A percentile compares a stretch with the other conserved stretches of the same genome.
These are phyloP conservation scores for Ceratocystis diversiconidia DNA, from an alignment of 2,329 filamentous ascomycete species.

Conservation along the genomic window DNA sequence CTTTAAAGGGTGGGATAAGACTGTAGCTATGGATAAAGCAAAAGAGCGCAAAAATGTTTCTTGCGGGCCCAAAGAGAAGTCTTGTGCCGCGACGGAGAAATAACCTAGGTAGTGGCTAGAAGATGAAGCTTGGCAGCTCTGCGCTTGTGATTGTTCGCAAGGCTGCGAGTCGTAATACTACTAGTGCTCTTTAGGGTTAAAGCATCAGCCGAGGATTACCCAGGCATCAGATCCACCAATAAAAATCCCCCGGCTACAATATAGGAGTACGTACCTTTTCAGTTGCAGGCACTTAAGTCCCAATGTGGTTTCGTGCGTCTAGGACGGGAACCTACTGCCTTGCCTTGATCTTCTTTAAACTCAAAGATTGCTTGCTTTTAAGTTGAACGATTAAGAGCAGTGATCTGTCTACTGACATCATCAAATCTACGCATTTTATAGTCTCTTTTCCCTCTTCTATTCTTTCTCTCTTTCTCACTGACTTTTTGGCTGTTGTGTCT, in stretches of 20 bases:
- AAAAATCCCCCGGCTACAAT: not conserved
- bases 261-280: not conserved
- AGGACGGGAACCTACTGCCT: not conserved
- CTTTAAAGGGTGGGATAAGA: not conserved
- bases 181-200: not conserved
- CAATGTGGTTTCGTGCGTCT: not conserved
- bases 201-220: not conserved
- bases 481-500: too few species aligned
- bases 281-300: not conserved
- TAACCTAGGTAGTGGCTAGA: not conserved
- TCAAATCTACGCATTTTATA: not conserved
- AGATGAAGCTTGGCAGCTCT: not conserved
- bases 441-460: too few species aligned
- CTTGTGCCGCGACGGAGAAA: not conserved
- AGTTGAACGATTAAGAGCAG: not conserved
- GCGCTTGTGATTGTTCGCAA: not conserved
- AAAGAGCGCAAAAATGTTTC: not conserved
- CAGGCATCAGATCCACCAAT: not conserved
- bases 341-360: not conserved
- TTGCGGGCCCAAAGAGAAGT: not conserved
- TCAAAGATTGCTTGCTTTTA: not conserved
- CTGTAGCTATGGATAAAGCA: not conserved
- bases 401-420: not conserved
- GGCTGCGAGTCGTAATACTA: not conserved
- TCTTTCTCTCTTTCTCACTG: too few species aligned